Conservation (phyloP, 768 basidiomycete genomes). For the Lactarius tabidus region DNA sequence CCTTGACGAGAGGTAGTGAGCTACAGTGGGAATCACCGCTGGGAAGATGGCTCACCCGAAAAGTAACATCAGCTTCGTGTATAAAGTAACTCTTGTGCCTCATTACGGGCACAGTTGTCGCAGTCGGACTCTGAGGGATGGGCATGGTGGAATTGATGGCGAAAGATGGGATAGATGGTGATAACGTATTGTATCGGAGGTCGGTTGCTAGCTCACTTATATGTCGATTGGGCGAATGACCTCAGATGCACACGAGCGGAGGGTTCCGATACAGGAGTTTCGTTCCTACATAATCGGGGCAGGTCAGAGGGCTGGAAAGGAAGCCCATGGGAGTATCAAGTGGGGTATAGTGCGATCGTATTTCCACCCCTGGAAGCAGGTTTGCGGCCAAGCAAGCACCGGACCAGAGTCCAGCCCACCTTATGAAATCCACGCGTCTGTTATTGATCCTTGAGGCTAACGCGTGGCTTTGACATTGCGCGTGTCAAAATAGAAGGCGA, state of each 20-base stretch:
- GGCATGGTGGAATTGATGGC: slow-evolving; percentile 3
- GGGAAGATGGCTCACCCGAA: neutral
- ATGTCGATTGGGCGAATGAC: slow-evolving; percentile 6
- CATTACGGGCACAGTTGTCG: neutral
- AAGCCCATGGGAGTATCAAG: slow-evolving; percentile 4
- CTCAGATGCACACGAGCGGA: neutral
- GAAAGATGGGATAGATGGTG: slow-evolving; percentile 1
- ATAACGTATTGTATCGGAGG: slow-evolving; percentile 4
- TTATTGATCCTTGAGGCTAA: slow-evolving; percentile 17
- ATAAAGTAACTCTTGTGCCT: slow-evolving; percentile 16
- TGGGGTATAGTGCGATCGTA: slow-evolving; percentile 10
- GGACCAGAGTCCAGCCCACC: slow-evolving; percentile 1
- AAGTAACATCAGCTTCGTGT: slow-evolving; percentile 12
- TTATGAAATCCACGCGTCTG: slow-evolving; percentile 18
- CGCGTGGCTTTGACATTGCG: slow-evolving; percentile 15
- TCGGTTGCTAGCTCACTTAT: slow-evolving; percentile 7
- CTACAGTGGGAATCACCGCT: neutral
- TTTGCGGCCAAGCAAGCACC: slow-evolving; percentile 7
- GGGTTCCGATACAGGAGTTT: slow-evolving; percentile 1
- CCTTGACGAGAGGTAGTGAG: slow-evolving; percentile 28
- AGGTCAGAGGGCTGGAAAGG: neutral
- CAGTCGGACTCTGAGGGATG: neutral
- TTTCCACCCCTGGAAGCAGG: slow-evolving; percentile 16
- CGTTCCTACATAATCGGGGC: neutral
- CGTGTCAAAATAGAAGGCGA: neutral